These are phyloP conservation scores for Crataegus laevigata DNA, from an alignment of 306 rosid species.

Conservation along the genomic window DNA sequence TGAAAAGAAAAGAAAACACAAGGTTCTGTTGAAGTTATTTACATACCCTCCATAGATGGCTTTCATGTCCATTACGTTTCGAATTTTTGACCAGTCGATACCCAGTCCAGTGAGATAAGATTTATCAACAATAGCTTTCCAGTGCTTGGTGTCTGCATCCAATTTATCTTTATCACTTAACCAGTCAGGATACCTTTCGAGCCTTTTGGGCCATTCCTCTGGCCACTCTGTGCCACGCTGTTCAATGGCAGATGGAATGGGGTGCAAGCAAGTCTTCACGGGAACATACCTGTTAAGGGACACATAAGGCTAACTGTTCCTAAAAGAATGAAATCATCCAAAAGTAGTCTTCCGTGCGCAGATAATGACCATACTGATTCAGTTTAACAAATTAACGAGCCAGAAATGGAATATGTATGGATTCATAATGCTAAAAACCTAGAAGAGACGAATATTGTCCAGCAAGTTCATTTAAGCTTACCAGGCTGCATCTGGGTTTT, in stretches of 20 bases:
- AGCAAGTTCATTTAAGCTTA: constrained; percentile 29
- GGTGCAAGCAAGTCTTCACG: constrained; percentile 69
- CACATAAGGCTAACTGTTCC: background rate
- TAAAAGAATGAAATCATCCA: background rate
- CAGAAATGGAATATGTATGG: background rate
- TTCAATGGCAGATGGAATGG: constrained; percentile 76
- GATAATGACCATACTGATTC: background rate
- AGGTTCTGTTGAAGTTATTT: constrained; percentile 10
- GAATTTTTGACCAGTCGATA: constrained; percentile 74
- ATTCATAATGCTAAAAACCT: background rate
- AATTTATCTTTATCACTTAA: constrained; percentile 57
- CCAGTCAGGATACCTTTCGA: constrained; percentile 82
- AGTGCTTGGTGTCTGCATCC: constrained; percentile 72
- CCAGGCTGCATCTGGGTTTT: constrained; percentile 94
- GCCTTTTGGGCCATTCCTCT: constrained; percentile 97
- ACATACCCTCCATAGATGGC: constrained; percentile 91
- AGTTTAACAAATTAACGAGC: background rate
- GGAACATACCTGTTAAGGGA: constrained; percentile 58
- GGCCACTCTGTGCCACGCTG: constrained; percentile 98
- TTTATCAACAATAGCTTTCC: constrained; percentile 66
- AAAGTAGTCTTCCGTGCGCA: background rate
- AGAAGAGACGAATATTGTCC: constrained; percentile 8
- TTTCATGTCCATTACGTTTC: constrained; percentile 97
- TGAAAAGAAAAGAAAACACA: background rate
- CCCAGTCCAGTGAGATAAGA: constrained; percentile 87